A percentile compares a stretch with the other conserved stretches of the same genome.
Evolutionary conservation across 257 asterid species (phyloP).

Genomic region (Gentiana straminea): DNA sequence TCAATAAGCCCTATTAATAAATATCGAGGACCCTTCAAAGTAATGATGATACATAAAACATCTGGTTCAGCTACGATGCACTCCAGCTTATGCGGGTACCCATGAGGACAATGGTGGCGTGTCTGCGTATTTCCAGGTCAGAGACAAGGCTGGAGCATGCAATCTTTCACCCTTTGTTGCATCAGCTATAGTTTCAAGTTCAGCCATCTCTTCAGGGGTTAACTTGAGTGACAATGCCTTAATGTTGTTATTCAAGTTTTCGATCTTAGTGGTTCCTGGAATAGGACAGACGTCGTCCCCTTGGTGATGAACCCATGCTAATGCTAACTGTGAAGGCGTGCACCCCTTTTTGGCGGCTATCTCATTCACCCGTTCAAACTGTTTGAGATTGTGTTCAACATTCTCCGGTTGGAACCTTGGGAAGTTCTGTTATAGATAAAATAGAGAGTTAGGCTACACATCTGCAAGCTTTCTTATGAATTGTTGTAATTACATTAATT

Average conservation of each 20-base stretch:
- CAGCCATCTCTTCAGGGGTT: constrained; percentile 16
- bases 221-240: constrained; percentile 18
- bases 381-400: constrained; percentile 15
- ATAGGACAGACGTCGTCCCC: constrained; percentile 32
- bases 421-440: neutral
- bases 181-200: constrained; percentile 24
- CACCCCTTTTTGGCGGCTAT: constrained; percentile 21
- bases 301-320: constrained; percentile 27
- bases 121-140: constrained; percentile 12
- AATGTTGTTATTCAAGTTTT: constrained; percentile 22
- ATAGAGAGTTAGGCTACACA: too few species aligned
- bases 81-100: neutral
- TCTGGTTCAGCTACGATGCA: too few species aligned
- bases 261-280: constrained; percentile 13
- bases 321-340: constrained; percentile 26
- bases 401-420: constrained; percentile 18
- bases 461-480: too few species aligned
- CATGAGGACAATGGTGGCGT: constrained; percentile 18
- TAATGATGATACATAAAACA: too few species aligned
- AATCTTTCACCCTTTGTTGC: constrained; percentile 30
- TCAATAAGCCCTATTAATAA: too few species aligned
- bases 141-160: neutral
- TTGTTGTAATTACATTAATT: too few species aligned
- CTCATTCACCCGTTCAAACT: constrained; percentile 12
- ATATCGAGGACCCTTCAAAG: too few species aligned